Base-by-base conservation (phyloP, 768 basidiomycete species). In the Rhodotorula kratochvilovae region DNA sequence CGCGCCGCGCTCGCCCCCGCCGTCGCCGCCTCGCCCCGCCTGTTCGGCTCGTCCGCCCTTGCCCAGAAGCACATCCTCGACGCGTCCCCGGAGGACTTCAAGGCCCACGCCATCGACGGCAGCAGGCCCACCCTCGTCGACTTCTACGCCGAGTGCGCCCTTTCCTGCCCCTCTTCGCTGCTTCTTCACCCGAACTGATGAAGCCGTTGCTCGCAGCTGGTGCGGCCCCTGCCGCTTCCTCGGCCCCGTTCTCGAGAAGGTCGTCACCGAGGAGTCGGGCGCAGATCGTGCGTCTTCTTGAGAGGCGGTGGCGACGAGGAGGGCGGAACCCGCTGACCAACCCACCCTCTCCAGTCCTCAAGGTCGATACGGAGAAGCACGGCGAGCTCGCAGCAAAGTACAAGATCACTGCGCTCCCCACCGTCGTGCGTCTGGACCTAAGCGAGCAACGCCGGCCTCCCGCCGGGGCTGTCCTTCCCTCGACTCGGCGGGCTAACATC, bases 121-220 rank as follows among this genome's bases (percentile, higher is more conserved):
- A 17, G 21, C 35, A 61, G 57, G 56, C 50, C 63, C 0, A 63
- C 63, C 23, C 13, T 72, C 19, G 71, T 72, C 57, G 71, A 72
- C 61, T 72, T 72, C 58, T 72, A 72, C 59, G 71, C 71, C 10
- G 71, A 72, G 71, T 72, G 35, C n/a, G 71, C 39, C 5, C 17
- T 39, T 15, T 45, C 48, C 23, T 21, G 11, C 23, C 4, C 29
- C 36, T 29, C 46, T 36, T 36, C 23, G 15, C 23, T n/a, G 1
- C 15, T 21, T 8, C 29, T 23, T 6, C 42, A 23, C 27, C 16
- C 56, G 33, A n/a, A 27, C 56, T 39, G 25, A 36, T 23, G n/a
- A 27, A 5, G 17, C 25, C 27, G 1, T 13, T 23, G 0, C 39
- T 19, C 27, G 25, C 63, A 70, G 62, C 66, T 74, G 66, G 68